phyloP scores from a whole-genome alignment of 208 protist species.

The Trypanosoma lewisi region DNA sequence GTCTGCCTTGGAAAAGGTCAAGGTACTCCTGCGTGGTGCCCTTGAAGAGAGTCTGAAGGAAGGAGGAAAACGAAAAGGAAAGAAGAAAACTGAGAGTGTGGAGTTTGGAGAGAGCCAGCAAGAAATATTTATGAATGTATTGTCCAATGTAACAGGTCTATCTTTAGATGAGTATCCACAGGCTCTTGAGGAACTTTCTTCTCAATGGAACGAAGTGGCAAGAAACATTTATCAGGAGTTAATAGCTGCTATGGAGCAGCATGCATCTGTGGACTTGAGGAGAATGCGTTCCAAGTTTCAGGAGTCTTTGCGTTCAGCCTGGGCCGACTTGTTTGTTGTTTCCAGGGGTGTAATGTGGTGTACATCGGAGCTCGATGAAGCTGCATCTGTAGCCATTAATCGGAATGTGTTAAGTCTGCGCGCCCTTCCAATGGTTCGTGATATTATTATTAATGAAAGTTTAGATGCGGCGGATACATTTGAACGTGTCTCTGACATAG shows the following conservation, averaged over 20 bases:
- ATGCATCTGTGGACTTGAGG: constrained; percentile 42
- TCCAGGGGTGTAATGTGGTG: constrained; percentile 62
- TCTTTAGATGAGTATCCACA: constrained; percentile 10
- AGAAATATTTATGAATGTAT: constrained; percentile 19
- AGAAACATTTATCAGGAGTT: constrained; percentile 35
- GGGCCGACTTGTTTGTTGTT: constrained; percentile 41
- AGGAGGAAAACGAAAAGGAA: background rate
- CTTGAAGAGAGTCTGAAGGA: constrained; percentile 14
- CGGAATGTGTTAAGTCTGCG: constrained; percentile 41
- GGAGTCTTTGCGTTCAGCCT: constrained; percentile 33
- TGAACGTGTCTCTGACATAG: constrained; percentile 23
- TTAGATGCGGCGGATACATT: constrained; percentile 44
- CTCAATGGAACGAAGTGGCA: constrained; percentile 36
- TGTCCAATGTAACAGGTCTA: constrained; percentile 26
- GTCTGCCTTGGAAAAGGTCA: constrained; percentile 30
- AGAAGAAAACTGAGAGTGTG: constrained; percentile 11
- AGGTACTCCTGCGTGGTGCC: constrained; percentile 24
- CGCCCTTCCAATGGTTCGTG: constrained; percentile 34
- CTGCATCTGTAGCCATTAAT: constrained; percentile 28
- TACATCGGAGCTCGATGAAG: constrained; percentile 41
- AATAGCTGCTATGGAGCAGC: constrained; percentile 21
- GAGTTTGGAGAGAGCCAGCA: constrained; percentile 21
- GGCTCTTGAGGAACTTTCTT: constrained; percentile 35
- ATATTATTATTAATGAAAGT: constrained; percentile 64
- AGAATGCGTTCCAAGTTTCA: constrained; percentile 41